phyloP scores from a whole-genome alignment of 2,329 filamentous ascomycete species.

The Talaromyces sp. region DNA sequence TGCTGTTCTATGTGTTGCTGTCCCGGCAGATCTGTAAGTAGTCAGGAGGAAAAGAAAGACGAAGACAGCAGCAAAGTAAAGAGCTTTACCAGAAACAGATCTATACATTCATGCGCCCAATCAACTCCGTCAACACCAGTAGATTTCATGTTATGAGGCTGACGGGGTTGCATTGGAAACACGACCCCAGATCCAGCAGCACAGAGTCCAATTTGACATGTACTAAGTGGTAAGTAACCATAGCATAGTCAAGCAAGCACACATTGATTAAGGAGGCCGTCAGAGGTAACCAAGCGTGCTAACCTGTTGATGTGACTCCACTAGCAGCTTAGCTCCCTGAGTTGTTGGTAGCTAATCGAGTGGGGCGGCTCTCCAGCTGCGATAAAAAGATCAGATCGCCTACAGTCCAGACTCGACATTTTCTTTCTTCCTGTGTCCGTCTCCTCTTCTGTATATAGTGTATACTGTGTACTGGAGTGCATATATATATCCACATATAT shows the following conservation, averaged over 20 bases:
- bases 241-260: neutral
- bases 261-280: neutral
- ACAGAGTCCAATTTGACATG: neutral
- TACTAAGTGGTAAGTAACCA: neutral
- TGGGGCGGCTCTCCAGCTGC: slow-evolving; percentile 4
- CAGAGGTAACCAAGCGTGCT: slow-evolving; percentile 4
- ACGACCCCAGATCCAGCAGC: slow-evolving; percentile 1
- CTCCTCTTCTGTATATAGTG: neutral
- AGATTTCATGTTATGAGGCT: neutral
- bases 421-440: neutral
- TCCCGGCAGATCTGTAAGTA: neutral
- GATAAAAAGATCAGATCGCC: slow-evolving; percentile 9
- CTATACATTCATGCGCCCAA: neutral
- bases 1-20: too few relatives aligned
- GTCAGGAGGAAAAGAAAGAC: neutral
- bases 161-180: slow-evolving; percentile 3
- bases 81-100: neutral
- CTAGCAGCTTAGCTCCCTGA: neutral
- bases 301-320: slow-evolving; percentile 8
- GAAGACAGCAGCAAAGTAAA: neutral
- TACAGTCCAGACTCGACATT: neutral
- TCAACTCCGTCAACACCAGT: too few relatives aligned
- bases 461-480: neutral
- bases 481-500: neutral
- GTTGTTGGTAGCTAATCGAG: neutral